These are phyloP conservation scores for Mortierella sp. DNA, from an alignment of 371 early-diverging fungal species.

Conservation along the genomic window DNA sequence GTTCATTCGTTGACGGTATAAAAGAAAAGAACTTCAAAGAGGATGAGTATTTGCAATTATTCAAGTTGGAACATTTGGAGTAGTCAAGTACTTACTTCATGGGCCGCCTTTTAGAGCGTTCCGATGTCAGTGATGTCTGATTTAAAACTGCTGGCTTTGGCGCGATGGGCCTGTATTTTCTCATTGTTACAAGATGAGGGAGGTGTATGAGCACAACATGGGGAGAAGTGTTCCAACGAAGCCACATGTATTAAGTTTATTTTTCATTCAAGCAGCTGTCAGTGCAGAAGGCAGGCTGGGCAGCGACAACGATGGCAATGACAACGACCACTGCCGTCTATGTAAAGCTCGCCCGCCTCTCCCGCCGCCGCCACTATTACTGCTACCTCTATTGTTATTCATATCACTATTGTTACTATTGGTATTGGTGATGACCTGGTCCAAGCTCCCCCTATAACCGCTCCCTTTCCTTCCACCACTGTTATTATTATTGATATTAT, in stretches of 20 bases:
- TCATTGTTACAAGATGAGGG: not conserved
- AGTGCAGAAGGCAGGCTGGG: slow-evolving; percentile 24
- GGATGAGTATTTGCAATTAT: not conserved
- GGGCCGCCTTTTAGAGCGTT: not conserved
- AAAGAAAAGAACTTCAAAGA: not conserved
- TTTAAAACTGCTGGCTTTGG: not conserved
- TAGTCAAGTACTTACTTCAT: not conserved
- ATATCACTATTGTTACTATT: not conserved
- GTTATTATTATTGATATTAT: not conserved
- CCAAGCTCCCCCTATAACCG: not conserved
- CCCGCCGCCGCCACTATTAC: not conserved
- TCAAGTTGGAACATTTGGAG: not conserved
- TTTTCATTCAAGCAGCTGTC: slow-evolving; percentile 14
- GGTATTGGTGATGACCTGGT: not conserved
- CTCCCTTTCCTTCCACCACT: not conserved
- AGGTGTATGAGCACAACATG: not conserved
- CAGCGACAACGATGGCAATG: slow-evolving; percentile 22
- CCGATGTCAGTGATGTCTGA: not conserved
- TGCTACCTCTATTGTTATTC: not conserved
- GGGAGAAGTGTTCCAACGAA: not conserved
- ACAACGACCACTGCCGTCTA: slow-evolving; percentile 33
- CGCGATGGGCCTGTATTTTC: not conserved
- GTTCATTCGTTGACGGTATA: slow-evolving; percentile 6
- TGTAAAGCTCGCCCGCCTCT: not conserved
- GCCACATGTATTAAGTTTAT: not conserved